Base-by-base conservation (phyloP, 2,329 filamentous ascomycete genomes). In the Penicillium polonicum region DNA sequence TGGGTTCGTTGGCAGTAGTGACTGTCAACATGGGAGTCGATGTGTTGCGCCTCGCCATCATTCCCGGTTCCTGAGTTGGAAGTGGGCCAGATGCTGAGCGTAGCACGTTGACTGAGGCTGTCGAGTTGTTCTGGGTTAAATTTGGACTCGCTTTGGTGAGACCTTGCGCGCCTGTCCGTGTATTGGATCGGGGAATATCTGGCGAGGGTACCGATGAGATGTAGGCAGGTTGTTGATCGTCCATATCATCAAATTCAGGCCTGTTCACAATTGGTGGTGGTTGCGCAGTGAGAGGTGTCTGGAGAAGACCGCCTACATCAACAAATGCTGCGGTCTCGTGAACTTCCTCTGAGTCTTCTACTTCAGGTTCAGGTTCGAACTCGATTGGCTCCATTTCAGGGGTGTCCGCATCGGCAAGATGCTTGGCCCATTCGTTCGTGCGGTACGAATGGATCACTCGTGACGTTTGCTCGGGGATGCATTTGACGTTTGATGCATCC, bases 341-440 rank as follows among this genome's bases (percentile, higher is more conserved):
- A 25, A 66, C 66, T 12, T 64, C 61, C 3, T 57, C 54, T 2
- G 53, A 23, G 13, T 69, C 65, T 31, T 78, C 72, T 29, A 15
- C 10, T 10, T 75, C 65, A 36, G 69, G 52, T 7, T 72, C 69
- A 19, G 70, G 63, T 61, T 76, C 61, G 66, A 75, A 58, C 65
- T 81, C 39, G 9, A 71, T 62, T 5, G 67, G 72, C 61, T 81
- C 69, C 71, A 81, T 72, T 2, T 85, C 82, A 1, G 91, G 91
- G 5, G 79, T 77, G 17, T 97, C 92, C 7, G 93, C 92, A 42
- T 83, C 79, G 61, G 87, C 86, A 12, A 96, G 80, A 72, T 96
- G 91, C 72, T 96, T 97, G 0, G 92, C 91, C 93, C 93, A 97
- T 76, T 97, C 93, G 63, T 96, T 96, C 2, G 92, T 97, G 57